These are phyloP conservation scores for Talaromyces ruber DNA, from an alignment of 495 filamentous ascomycete genomes.

Conservation along the genomic window DNA sequence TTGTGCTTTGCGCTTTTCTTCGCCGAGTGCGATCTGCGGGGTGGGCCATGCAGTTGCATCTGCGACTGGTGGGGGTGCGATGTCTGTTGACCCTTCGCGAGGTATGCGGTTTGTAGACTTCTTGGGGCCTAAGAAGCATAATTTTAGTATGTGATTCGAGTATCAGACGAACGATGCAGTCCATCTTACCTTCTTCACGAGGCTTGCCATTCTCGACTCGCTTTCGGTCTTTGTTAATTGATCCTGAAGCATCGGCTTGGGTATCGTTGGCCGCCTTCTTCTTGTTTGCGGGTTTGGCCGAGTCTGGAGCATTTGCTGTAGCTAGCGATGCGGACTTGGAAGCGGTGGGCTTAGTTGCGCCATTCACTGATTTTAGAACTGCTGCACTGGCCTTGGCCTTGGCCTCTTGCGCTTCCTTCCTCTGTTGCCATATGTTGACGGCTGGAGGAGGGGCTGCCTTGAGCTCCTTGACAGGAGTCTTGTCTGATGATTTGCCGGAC, in stretches of 20 bases:
- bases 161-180: not conserved
- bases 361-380: slow-evolving; percentile 13
- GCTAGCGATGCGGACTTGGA: slow-evolving; percentile 26
- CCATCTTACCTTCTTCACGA: slow-evolving; percentile 32
- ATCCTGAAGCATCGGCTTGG: slow-evolving; percentile 15
- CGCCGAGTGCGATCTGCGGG: slow-evolving; percentile 66
- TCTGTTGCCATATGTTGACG: slow-evolving; percentile 80
- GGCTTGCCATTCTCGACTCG: slow-evolving; percentile 31
- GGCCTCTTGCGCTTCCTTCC: slow-evolving; percentile 59
- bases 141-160: not conserved
- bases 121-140: slow-evolving; percentile 8
- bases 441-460: slow-evolving; percentile 72
- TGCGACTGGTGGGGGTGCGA: slow-evolving; percentile 48
- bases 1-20: slow-evolving; percentile 63
- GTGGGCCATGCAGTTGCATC: slow-evolving; percentile 85
- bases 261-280: slow-evolving; percentile 23
- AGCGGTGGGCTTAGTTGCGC: slow-evolving; percentile 18
- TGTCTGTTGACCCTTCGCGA: slow-evolving; percentile 36
- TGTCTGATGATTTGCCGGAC: slow-evolving; percentile 23
- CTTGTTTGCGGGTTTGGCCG: slow-evolving; percentile 40
- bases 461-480: slow-evolving; percentile 53
- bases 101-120: slow-evolving; percentile 22
- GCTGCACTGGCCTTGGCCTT: slow-evolving; percentile 48
- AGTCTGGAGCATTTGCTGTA: slow-evolving; percentile 26
- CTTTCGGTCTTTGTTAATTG: slow-evolving; percentile 30